Evolutionary conservation across 2,329 filamentous ascomycete species (phyloP), one percentile per base, ranked within the genome.

Genomic region (Hypoxylon sp.): DNA sequence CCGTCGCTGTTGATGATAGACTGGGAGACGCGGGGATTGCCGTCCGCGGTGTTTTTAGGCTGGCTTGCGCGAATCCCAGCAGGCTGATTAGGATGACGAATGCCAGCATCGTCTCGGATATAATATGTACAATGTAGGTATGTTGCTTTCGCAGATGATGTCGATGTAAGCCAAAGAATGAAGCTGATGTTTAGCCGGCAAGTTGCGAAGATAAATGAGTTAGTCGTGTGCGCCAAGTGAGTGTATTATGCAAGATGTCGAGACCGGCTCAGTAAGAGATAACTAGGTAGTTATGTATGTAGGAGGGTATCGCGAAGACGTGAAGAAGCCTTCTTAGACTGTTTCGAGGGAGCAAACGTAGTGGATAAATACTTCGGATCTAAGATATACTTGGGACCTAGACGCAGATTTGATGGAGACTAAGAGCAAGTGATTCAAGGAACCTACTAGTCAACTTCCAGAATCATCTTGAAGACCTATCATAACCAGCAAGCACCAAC

Each of bases 41-140:
- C 1, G 66, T 68, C 17, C 66, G 64, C 15, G 66, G 63, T 15
- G 63, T 67, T 56, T 64, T 68, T 8, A 59, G 46, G 30, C 57
- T 67, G 20, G 66, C 66, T 37, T 64, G 44, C 11, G 51, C 63
- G 6, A 64, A 48, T 48, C 60, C 22, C 20, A 68, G 52, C 32
- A 68, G 43, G 49, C 57, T 24, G 15, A 55, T 49, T 20, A 68
- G 43, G 43, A 22, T 5, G 19, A 56, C 41, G 49, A 64, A 55
- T 43, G 43, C 50, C 48, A 59, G 55, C 66, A 68, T 67, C 46
- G 54, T 54, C 6, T 32, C 22, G 19, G n/a, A n/a, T 11, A n/a
- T 15, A 47, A 17, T 20, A 8, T 51, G 22, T 54, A 19, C n/a
- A n/a, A n/a, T n/a, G n/a, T n/a, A n/a, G n/a, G 11, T 17, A 13